A percentile compares a stretch with the other conserved stretches of the same genome.
These are phyloP conservation scores for Kwoniella dendrophila DNA, from an alignment of 768 basidiomycete genomes.

Conservation along the genomic window DNA sequence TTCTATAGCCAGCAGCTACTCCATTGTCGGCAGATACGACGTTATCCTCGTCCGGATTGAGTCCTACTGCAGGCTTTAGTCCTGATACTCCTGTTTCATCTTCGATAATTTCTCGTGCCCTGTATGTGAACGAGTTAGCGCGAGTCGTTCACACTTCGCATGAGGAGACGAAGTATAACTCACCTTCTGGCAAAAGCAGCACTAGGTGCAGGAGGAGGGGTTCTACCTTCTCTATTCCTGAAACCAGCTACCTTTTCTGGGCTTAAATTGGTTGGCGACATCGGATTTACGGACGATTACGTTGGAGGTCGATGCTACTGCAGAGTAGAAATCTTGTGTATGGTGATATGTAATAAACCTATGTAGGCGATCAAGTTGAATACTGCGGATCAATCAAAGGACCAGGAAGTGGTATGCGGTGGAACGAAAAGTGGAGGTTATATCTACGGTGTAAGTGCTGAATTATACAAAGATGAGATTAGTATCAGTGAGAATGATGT, in stretches of 20 bases:
- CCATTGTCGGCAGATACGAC: slow-evolving; percentile 57
- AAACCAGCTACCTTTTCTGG: slow-evolving; percentile 20
- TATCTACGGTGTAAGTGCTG: background rate
- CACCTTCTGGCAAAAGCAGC: slow-evolving; percentile 39
- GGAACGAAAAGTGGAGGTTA: too few species aligned
- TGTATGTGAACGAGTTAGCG: slow-evolving; percentile 50
- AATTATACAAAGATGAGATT: background rate
- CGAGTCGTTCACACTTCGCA: background rate
- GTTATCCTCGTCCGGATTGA: slow-evolving; percentile 50
- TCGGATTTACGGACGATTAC: background rate
- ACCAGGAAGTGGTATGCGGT: too few species aligned
- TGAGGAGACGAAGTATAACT: slow-evolving; percentile 26
- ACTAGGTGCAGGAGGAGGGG: slow-evolving; percentile 46
- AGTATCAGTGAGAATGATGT: background rate
- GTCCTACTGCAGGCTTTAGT: slow-evolving; percentile 66
- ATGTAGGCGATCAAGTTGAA: too few species aligned
- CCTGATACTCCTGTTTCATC: slow-evolving; percentile 77
- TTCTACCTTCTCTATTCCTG: slow-evolving; percentile 34
- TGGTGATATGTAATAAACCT: too few species aligned
- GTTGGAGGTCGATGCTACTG: background rate
- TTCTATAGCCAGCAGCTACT: slow-evolving; percentile 70
- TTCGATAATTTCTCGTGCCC: slow-evolving; percentile 81
- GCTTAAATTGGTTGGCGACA: slow-evolving; percentile 20
- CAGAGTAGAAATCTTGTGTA: background rate
- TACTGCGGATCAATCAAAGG: too few species aligned